Percentiles rank a stretch among this genome's conserved stretches.
Conservation (phyloP, 1,139 yeast genomes). For the Taphrina deformans region DNA sequence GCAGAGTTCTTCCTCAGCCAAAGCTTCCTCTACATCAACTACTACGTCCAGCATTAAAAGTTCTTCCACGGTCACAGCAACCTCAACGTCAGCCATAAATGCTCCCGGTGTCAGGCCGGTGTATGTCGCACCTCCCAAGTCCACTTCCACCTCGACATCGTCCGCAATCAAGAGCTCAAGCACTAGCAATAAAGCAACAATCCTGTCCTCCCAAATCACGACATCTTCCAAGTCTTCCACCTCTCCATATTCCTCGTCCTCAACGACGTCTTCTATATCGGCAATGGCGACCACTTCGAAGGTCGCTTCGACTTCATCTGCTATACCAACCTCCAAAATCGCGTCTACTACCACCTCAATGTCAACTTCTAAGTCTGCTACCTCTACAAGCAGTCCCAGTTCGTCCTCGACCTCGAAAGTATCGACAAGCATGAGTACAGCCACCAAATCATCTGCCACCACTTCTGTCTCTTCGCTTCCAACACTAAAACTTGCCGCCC, state of each 20-base stretch:
- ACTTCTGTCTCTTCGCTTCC: not conserved
- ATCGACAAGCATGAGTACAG: not conserved
- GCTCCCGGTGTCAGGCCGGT: not conserved
- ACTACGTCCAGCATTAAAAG: not conserved
- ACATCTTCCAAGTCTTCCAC: not conserved
- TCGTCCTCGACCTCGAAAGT: not conserved
- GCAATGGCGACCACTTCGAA: not conserved
- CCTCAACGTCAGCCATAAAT: not conserved
- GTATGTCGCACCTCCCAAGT: not conserved
- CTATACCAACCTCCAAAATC: not conserved
- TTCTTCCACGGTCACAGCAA: not conserved
- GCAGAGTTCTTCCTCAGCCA: not conserved
- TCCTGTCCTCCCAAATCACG: not conserved
- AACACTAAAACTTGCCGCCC: constrained; percentile 6
- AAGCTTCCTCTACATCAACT: not conserved
- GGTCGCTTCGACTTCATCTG: not conserved
- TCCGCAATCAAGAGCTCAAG: not conserved
- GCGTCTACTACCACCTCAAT: not conserved
- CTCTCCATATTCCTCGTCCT: not conserved
- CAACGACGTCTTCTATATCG: not conserved
- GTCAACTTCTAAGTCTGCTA: not conserved
- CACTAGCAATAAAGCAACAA: not conserved
- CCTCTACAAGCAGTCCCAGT: constrained; percentile 6
- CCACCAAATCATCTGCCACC: not conserved
- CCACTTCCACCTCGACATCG: not conserved